These are phyloP conservation scores for Tylopilus plumbeoviolaceoides DNA, from an alignment of 768 basidiomycete species.

Conservation along the genomic window DNA sequence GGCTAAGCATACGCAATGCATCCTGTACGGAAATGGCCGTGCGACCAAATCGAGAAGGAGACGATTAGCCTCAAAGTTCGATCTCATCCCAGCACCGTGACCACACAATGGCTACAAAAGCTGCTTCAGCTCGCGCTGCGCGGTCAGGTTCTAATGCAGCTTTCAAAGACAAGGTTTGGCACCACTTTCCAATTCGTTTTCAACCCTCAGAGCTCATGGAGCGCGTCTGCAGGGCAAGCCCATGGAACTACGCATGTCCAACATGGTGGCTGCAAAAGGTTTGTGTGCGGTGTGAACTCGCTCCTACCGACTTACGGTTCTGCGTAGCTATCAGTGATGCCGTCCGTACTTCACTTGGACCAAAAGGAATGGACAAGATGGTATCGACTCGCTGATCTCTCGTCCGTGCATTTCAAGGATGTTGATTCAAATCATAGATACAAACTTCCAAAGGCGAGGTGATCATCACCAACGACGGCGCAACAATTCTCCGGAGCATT, in stretches of 20 bases:
- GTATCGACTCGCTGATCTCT: conserved; percentile 39
- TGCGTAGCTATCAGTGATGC: conserved; percentile 90
- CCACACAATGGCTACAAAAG: conserved; percentile 31
- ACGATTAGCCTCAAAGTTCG: no score
- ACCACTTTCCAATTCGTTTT: neutral
- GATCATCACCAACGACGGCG: conserved; percentile 98
- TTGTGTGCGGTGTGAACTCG: conserved; percentile 8
- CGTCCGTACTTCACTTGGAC: conserved; percentile 93
- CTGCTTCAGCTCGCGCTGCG: conserved; percentile 23
- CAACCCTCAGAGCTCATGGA: conserved; percentile 4
- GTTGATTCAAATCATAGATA: conserved; percentile 52
- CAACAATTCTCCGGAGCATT: conserved; percentile 93
- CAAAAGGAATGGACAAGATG: conserved; percentile 99
- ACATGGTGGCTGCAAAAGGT: conserved; percentile 98
- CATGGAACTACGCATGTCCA: conserved; percentile 95
- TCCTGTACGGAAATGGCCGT: conserved; percentile 29
- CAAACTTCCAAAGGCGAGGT: conserved; percentile 96
- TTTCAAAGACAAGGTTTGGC: conserved; percentile 79
- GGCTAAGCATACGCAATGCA: conserved; percentile 25
- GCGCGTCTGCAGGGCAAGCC: conserved; percentile 78
- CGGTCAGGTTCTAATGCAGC: conserved; percentile 62
- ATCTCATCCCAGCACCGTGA: neutral
- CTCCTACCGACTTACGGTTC: conserved; percentile 4
- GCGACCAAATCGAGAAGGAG: conserved; percentile 24
- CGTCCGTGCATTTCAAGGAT: neutral